Evolutionary conservation across 164 flowering plant genomes (phyloP).

Genomic region (Kingdonia uniflora): DNA sequence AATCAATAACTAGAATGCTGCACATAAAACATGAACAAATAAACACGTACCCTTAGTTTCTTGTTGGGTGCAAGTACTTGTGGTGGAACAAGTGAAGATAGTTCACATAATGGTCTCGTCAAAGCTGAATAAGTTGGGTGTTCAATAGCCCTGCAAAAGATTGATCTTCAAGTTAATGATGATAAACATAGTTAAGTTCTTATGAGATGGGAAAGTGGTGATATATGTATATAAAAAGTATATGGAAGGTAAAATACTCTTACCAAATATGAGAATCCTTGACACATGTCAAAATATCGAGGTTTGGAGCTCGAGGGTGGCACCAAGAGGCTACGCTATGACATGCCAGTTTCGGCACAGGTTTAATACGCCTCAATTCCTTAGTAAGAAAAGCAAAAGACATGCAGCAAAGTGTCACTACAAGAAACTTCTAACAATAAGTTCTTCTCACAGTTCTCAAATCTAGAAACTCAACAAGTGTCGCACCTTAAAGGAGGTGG

Average conservation of each 20-base stretch:
- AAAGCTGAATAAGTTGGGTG: slow-evolving; percentile 95
- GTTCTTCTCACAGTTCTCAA: not conserved
- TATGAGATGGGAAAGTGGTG: too few species aligned
- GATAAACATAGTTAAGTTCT: not conserved
- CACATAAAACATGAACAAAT: too few species aligned
- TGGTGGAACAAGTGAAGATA: slow-evolving; percentile 82
- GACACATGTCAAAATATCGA: slow-evolving; percentile 92
- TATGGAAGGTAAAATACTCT: not conserved
- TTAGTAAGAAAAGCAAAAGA: slow-evolving; percentile 17
- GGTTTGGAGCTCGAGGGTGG: slow-evolving; percentile 97
- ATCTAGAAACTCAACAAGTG: not conserved
- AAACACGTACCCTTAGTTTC: slow-evolving; percentile 70
- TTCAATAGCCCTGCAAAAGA: slow-evolving; percentile 83
- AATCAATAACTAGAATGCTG: too few species aligned
- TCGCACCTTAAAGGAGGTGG: slow-evolving; percentile 87
- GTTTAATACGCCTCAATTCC: slow-evolving; percentile 94
- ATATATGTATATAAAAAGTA: not conserved
- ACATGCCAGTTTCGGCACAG: slow-evolving; percentile 87
- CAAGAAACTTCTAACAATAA: slow-evolving; percentile 2
- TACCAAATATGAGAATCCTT: slow-evolving; percentile 99
- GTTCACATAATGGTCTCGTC: slow-evolving; percentile 95
- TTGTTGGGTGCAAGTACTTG: slow-evolving; percentile 74
- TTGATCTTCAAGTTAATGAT: not conserved
- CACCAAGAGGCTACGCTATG: slow-evolving; percentile 99
- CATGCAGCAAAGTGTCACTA: not conserved